Base-by-base conservation (phyloP, 2,329 filamentous ascomycete species). In the Acrocalymma vagum region DNA sequence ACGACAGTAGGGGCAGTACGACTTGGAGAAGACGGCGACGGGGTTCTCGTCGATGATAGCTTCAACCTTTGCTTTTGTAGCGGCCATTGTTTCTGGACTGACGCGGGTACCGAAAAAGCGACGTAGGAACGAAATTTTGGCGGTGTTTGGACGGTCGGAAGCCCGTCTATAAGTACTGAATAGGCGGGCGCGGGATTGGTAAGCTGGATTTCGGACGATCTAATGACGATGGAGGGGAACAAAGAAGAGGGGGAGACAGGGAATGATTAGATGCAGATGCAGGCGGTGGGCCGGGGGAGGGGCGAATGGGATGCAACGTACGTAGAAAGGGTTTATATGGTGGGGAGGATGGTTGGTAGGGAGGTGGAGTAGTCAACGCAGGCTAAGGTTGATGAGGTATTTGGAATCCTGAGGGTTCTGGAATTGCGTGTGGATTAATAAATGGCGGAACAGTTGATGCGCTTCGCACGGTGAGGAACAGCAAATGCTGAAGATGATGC, bases 21-120 rank as follows among this genome's bases (percentile, higher is more conserved):
- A 90, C 79, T 99, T 99, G 75, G 87, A 92, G 82, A 99, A 99
- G 70, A 99, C 89, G 62, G 94, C 86, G 72, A 96, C 91, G 62
- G 84, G 76, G 77, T 96, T 94, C 67, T 92, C 85, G 73, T 94
- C 84, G 72, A 97, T 96, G 76, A 96, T 85, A 65, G 78, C 72
- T 73, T 96, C 84, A 48, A 88, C 89, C 75, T 95, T 95, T 52
- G 82, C 79, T 76, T 88, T 90, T 65, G 90, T 88, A 69, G 87
- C 83, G 65, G 89, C 85, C 88, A 95, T 95, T 63, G 76, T 82
- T 74, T 82, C 78, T 59, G 87, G 78, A 48, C 72, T 78, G 55
- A 78, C 68, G 49, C 77, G 68, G 55, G 73, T 74, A 71, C 80
- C 77, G 67, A 95, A 94, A 68, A 95, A 79, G 67, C 82, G 79